These are phyloP conservation scores for Raffaelea ambrosiae DNA, from an alignment of 2,329 filamentous ascomycete species.

Conservation along the genomic window DNA sequence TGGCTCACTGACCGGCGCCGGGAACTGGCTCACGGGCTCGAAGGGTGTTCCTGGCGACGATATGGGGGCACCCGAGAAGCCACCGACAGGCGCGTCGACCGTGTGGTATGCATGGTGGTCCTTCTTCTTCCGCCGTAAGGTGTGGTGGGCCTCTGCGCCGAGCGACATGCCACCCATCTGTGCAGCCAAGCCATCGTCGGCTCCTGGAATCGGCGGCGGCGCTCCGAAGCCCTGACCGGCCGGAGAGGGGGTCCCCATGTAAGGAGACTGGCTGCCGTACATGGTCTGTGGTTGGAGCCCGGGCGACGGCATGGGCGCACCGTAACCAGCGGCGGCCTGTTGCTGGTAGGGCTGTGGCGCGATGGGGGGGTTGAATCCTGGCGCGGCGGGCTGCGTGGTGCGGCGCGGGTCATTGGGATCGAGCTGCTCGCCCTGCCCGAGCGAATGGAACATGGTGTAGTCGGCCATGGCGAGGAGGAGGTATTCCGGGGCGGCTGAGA, in stretches of 20 bases:
- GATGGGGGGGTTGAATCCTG: constrained; percentile 43
- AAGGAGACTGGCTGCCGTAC: constrained; percentile 23
- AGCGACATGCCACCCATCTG: constrained; percentile 76
- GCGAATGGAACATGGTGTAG: constrained; percentile 42
- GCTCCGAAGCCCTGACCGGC: constrained; percentile 16
- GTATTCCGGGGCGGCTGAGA: background rate
- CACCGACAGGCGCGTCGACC: constrained; percentile 62
- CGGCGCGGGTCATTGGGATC: constrained; percentile 44
- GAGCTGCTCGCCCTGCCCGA: constrained; percentile 39
- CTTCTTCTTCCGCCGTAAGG: constrained; percentile 74
- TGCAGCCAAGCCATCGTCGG: constrained; percentile 47
- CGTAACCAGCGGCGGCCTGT: constrained; percentile 22
- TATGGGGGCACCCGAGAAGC: constrained; percentile 22
- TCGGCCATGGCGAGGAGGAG: constrained; percentile 23
- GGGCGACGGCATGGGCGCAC: constrained; percentile 20
- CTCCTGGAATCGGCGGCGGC: constrained; percentile 21
- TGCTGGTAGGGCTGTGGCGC: constrained; percentile 48
- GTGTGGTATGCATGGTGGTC: constrained; percentile 88
- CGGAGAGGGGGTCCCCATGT: constrained; percentile 18
- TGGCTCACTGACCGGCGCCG: constrained; percentile 44
- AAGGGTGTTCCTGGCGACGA: background rate
- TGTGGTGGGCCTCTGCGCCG: constrained; percentile 41
- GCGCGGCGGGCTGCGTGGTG: constrained; percentile 29
- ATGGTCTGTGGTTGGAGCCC: constrained; percentile 6
- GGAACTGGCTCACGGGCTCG: constrained; percentile 42